Conservation (phyloP, 768 basidiomycete species). For the Inosperma sp. region DNA sequence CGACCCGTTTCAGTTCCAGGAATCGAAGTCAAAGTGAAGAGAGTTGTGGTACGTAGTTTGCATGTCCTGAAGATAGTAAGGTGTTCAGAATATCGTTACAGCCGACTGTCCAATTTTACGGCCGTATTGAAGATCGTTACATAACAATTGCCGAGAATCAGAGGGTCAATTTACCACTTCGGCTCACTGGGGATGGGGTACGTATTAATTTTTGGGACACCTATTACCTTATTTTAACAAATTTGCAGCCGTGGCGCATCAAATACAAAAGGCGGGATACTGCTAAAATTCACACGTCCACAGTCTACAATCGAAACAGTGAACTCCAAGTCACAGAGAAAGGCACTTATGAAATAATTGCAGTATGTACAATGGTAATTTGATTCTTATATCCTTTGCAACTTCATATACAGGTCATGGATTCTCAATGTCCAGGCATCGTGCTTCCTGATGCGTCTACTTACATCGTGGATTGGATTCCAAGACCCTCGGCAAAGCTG, state of each 20-base stretch:
- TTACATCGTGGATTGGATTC: constrained; percentile 75
- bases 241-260: constrained; percentile 77
- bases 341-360: constrained; percentile 70
- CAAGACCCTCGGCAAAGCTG: constrained; percentile 69
- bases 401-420: constrained; percentile 56
- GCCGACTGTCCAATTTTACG: constrained; percentile 88
- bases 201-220: constrained; percentile 22
- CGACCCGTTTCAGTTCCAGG: constrained; percentile 71
- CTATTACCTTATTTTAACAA: constrained; percentile 1
- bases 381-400: constrained; percentile 1
- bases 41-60: constrained; percentile 56
- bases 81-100: constrained; percentile 25
- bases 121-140: constrained; percentile 50
- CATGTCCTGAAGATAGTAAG: neutral
- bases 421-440: constrained; percentile 80
- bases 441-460: constrained; percentile 55
- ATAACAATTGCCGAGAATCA: constrained; percentile 73
- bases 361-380: constrained; percentile 37
- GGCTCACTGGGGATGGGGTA: constrained; percentile 89
- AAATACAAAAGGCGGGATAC: constrained; percentile 58
- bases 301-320: constrained; percentile 61
- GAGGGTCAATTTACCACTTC: constrained; percentile 65
- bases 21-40: constrained; percentile 76
- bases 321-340: constrained; percentile 66
- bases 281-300: constrained; percentile 37